phyloP scores from a whole-genome alignment of 768 basidiomycete species.

The Tulasnella sp. region DNA sequence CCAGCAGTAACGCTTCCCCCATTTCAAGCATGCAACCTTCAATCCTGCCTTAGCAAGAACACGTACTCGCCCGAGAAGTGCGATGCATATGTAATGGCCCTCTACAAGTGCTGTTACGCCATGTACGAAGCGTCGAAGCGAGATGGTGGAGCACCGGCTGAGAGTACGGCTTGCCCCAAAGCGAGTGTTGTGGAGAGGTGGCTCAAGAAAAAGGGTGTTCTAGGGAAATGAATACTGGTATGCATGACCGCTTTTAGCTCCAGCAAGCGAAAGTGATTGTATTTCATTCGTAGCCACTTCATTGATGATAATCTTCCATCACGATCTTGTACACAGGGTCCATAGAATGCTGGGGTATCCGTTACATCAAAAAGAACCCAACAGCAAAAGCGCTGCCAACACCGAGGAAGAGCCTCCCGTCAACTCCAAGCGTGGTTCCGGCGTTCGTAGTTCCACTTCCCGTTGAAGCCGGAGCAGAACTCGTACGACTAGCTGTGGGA shows the following conservation, averaged over 20 bases:
- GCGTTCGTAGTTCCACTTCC: no score
- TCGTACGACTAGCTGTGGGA: no score
- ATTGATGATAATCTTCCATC: not conserved
- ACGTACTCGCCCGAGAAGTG: slow-evolving; percentile 56
- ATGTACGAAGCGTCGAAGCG: slow-evolving; percentile 39
- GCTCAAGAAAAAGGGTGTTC: slow-evolving; percentile 31
- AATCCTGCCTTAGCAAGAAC: slow-evolving; percentile 49
- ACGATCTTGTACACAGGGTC: not conserved
- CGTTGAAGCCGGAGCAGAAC: no score
- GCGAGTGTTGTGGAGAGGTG: slow-evolving; percentile 42
- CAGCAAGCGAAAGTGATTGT: not conserved
- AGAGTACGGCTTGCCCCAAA: slow-evolving; percentile 46
- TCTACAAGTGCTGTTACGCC: slow-evolving; percentile 50
- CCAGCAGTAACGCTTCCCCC: not conserved
- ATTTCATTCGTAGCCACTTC: not conserved
- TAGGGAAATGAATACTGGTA: not conserved
- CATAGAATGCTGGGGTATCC: not conserved
- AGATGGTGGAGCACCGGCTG: slow-evolving; percentile 30
- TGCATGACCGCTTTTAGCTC: not conserved
- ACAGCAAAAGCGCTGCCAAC: not conserved
- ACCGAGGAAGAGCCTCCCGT: no score
- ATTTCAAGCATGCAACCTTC: slow-evolving; percentile 48
- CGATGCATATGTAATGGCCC: slow-evolving; percentile 35
- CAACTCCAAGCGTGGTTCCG: no score
- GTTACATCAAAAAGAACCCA: not conserved